Evolutionary conservation across 1,139 yeast genomes (phyloP).

Genomic region (Dujonia santamariae): DNA sequence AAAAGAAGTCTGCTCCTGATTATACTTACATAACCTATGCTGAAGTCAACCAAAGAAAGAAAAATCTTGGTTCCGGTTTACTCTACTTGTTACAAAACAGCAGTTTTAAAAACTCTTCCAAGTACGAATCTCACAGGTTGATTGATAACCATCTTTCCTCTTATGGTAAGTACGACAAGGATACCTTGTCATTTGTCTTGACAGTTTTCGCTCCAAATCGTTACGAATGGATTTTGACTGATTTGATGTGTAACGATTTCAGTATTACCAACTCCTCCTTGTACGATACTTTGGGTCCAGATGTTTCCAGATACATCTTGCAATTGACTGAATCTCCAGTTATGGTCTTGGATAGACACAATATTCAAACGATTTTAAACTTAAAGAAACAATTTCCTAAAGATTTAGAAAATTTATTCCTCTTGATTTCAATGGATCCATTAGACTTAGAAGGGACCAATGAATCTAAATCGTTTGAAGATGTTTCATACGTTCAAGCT

Average conservation of each 20-base stretch:
- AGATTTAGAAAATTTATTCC: conserved; percentile 24
- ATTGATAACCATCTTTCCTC: conserved; percentile 24
- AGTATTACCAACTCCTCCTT: conserved; percentile 38
- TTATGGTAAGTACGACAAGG: conserved; percentile 19
- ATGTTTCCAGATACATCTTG: conserved; percentile 32
- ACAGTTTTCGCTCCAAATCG: conserved; percentile 35
- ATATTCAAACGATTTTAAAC: conserved; percentile 22
- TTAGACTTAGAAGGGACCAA: conserved; percentile 12
- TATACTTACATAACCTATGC: conserved; percentile 50
- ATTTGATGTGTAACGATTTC: conserved; percentile 34
- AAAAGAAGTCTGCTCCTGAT: conserved; percentile 18
- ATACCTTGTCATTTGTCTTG: conserved; percentile 30
- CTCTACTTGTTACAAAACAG: conserved; percentile 42
- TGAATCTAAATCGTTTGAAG: conserved; percentile 7
- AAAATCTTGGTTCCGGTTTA: conserved; percentile 63
- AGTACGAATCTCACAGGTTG: conserved; percentile 22
- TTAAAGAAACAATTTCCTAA: conserved; percentile 26
- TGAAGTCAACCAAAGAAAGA: conserved; percentile 39
- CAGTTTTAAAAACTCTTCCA: conserved; percentile 21
- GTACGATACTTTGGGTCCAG: conserved; percentile 39
- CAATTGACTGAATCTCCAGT: conserved; percentile 34
- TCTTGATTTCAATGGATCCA: conserved; percentile 37
- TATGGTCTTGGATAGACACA: conserved; percentile 30
- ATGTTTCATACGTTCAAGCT: conserved; percentile 4
- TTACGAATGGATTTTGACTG: conserved; percentile 37